Evolutionary conservation across 2,329 filamentous ascomycete species (phyloP), one percentile per base, ranked within the genome.

Genomic region (Clonostachys chloroleuca): DNA sequence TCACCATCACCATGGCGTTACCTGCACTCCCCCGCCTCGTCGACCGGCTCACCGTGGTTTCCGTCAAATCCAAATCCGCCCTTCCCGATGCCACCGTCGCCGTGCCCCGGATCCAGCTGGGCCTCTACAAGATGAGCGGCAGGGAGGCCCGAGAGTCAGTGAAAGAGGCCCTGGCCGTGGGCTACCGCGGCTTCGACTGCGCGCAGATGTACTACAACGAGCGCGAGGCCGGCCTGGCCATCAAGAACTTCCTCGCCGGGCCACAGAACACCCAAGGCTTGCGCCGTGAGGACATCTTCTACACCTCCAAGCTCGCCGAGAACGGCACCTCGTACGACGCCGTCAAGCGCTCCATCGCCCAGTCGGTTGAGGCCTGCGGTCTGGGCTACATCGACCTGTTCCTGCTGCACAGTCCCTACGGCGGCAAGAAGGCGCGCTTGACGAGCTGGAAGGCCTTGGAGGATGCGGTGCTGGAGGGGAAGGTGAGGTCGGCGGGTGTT

Each of bases 361-460:
- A 78, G 59, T 86, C 80, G 33, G 73, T 91, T 5, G 74, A 81
- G 42, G 77, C 78, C 47, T 83, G 80, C 20, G 85, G 82, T 0
- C 66, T 92, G 33, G 86, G 81, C 1, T 91, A 92, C 62, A 81
- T 92, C 47, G 89, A 94, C 58, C 64, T 94, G 41, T 92, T 92
- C 62, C 70, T 95, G 12, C 70, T 94, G 47, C 89, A 94, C 59
- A 87, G 83, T 43, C 89, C 89, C 0, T 89, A 89, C 55, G 88
- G 89, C 6, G 88, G 89, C 2, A 82, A 74, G 56, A 65, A 78
- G 55, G 83, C 81, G 8, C 74, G 89, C 5, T 62, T 87, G 45
- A 83, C 86, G 36, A 88, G 85, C 58, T 94, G 89, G 88, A 77
- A 70, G 54, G 89, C 89, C 0, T 69, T 94, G 1, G 84, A 89